Conservation (phyloP, 176 grass and related monocot species). For the Poa pratensis region DNA sequence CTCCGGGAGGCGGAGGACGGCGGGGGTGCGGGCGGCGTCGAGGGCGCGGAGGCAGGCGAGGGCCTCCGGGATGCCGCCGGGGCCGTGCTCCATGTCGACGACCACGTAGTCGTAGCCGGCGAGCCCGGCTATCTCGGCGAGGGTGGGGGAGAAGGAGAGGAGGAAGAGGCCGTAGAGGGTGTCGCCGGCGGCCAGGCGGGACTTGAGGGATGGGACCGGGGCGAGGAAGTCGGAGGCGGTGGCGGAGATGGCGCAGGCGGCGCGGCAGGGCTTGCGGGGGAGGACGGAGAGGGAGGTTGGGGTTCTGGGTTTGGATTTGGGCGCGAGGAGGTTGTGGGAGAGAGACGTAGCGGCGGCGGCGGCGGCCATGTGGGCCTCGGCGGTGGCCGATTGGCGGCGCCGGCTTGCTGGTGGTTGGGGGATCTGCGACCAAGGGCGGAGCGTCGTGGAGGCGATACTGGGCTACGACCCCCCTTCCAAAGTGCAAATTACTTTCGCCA, state of each 20-base stretch:
- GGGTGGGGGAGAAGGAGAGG: constrained; percentile 79
- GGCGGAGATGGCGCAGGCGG: constrained; percentile 25
- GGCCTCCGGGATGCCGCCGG: constrained; percentile 75
- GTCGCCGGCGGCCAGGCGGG: constrained; percentile 63
- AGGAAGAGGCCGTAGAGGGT: constrained; percentile 92
- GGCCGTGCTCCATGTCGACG: constrained; percentile 92
- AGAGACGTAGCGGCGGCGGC: constrained; percentile 35
- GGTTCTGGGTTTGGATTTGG: constrained; percentile 14
- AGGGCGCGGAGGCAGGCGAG: constrained; percentile 86
- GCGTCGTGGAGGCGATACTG: too few species aligned
- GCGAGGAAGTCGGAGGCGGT: constrained; percentile 39
- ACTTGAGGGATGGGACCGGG: constrained; percentile 54
- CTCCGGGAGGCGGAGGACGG: constrained; percentile 78
- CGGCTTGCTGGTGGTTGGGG: constrained; percentile 37
- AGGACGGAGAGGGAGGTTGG: constrained; percentile 26
- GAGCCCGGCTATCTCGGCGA: constrained; percentile 76
- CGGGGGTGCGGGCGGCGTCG: constrained; percentile 65
- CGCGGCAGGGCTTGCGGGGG: constrained; percentile 18
- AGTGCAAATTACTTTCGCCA: too few species aligned
- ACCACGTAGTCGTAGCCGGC: constrained; percentile 95
- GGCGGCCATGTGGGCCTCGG: constrained; percentile 20
- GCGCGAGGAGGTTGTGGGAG: constrained; percentile 35
- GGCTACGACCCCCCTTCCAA: too few species aligned
- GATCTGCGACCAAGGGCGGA: constrained; percentile 14
- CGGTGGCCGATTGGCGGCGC: constrained; percentile 29